Percentiles rank a stretch among this genome's conserved stretches.
phyloP scores from a whole-genome alignment of 331 rosid species.

The Pyrus hybrid region DNA sequence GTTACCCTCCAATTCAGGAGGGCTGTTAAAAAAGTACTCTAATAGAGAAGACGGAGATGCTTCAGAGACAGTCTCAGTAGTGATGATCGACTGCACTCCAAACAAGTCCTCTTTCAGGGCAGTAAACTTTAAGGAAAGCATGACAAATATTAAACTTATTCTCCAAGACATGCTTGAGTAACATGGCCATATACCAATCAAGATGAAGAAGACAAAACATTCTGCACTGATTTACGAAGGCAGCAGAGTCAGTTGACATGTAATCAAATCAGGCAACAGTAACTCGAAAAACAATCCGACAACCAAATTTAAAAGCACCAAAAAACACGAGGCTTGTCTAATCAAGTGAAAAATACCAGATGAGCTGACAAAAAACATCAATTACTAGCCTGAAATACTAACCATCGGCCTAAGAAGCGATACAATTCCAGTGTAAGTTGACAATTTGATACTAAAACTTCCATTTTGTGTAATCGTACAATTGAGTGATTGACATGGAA shows the following conservation, averaged over 20 bases:
- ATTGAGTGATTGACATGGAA: neutral
- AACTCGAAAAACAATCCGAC: neutral
- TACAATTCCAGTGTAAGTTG: neutral
- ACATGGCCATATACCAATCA: neutral
- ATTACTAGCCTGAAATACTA: slow-evolving; percentile 45
- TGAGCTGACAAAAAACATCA: neutral
- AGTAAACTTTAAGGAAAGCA: slow-evolving; percentile 1
- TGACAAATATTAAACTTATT: neutral
- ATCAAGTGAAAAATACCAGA: neutral
- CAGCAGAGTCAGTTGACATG: neutral
- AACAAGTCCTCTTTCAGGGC: neutral
- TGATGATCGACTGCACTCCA: slow-evolving; percentile 33
- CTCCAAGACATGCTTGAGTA: neutral
- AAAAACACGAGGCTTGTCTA: neutral
- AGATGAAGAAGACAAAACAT: neutral
- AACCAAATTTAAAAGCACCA: neutral
- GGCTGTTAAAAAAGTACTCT: slow-evolving; percentile 45
- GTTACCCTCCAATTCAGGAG: too few species aligned
- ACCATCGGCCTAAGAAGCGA: slow-evolving; percentile 16
- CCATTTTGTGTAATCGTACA: neutral
- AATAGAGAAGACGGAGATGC: slow-evolving; percentile 51
- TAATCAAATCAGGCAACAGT: neutral
- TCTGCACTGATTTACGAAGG: neutral
- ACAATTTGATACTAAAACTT: neutral
- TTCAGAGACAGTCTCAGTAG: slow-evolving; percentile 45